Percentiles rank a stretch among this genome's conserved stretches.
Conservation (phyloP, 352 stramenopile genomes). For the Phytophthora melonis region DNA sequence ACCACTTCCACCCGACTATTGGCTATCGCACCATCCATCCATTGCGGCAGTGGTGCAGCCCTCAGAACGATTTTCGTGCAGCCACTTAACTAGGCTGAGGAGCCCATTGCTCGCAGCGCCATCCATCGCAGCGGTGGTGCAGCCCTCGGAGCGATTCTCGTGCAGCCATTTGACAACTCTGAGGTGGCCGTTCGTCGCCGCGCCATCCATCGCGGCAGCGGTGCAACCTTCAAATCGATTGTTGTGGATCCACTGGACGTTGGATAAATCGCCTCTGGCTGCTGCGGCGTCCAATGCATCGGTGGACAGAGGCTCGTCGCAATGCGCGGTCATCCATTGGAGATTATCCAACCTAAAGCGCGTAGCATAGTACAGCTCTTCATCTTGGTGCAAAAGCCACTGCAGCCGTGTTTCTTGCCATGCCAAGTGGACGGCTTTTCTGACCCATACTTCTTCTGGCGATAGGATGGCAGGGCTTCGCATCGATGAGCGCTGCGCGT, state of each 20-base stretch:
- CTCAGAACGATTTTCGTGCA: conserved; percentile 27
- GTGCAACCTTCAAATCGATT: background rate
- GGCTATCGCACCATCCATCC: conserved; percentile 7
- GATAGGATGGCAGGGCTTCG: too few relatives aligned
- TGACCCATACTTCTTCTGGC: conserved; percentile 10
- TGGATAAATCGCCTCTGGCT: background rate
- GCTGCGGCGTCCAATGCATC: conserved; percentile 28
- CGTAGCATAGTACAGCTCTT: conserved; percentile 10
- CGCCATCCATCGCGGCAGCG: background rate
- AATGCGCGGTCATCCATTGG: conserved; percentile 23
- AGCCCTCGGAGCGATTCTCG: background rate
- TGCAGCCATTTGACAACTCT: background rate
- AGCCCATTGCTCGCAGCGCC: too few relatives aligned
- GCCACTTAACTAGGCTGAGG: too few relatives aligned
- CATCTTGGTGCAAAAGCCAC: conserved; percentile 20
- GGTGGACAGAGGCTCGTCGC: conserved; percentile 20
- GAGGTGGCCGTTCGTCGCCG: background rate
- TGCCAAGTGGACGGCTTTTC: conserved; percentile 14
- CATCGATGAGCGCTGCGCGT: too few relatives aligned
- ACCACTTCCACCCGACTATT: conserved; percentile 11
- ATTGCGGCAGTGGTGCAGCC: background rate
- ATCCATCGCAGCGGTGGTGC: background rate
- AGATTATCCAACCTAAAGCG: background rate
- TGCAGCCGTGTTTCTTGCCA: conserved; percentile 8
- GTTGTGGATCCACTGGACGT: background rate